Evolutionary conservation across 2,329 filamentous ascomycete genomes (phyloP).

Genomic region (Ceratocystis diversiconidia): DNA sequence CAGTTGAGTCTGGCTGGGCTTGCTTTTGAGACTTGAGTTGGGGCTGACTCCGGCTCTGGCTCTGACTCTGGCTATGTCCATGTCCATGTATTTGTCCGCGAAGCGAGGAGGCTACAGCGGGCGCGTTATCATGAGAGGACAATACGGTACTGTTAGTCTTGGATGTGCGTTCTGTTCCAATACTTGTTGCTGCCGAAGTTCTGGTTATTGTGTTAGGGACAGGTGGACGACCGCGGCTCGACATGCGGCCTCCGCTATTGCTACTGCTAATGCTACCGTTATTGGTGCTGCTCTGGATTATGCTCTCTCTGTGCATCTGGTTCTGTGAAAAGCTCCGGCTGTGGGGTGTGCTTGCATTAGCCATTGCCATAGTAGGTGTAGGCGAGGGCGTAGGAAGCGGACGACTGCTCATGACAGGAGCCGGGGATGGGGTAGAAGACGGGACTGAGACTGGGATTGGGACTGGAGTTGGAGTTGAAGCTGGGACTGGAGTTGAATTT

Average conservation of each 20-base stretch:
- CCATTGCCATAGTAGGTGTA: conserved; percentile 2
- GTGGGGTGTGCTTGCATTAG: neutral
- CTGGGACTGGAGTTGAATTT: neutral
- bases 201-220: conserved; percentile 12
- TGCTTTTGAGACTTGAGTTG: neutral
- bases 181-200: conserved; percentile 13
- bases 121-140: neutral
- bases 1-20: conserved; percentile 20
- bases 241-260: neutral
- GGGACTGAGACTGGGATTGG: neutral
- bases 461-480: neutral
- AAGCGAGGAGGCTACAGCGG: conserved; percentile 7
- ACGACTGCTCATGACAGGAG: neutral
- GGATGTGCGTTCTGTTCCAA: conserved; percentile 9
- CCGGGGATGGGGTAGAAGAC: neutral
- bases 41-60: neutral
- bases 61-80: neutral
- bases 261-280: neutral
- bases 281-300: neutral
- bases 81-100: neutral
- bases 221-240: conserved; percentile 8
- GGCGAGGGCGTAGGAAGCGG: conserved; percentile 8
- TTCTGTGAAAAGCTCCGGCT: conserved; percentile 14
- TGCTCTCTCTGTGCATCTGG: neutral
- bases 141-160: conserved; percentile 10